Evolutionary conservation across 495 filamentous ascomycete species (phyloP), one percentile per base, ranked within the genome.

Genomic region (Xylaria cubensis): DNA sequence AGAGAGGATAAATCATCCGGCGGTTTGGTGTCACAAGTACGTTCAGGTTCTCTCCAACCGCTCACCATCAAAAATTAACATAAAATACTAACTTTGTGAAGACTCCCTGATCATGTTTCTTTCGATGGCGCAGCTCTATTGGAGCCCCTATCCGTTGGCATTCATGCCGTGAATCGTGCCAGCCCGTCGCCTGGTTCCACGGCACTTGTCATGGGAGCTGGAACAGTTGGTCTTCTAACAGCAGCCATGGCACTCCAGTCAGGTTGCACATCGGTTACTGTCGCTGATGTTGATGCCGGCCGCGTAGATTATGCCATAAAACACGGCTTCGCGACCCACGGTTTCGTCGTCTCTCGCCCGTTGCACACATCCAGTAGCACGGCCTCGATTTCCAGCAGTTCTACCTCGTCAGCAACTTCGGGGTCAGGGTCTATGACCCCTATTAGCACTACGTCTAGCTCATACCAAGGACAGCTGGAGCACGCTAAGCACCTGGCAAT

Each of bases 1-100:
- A 83, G 92, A 94, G 73, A 86, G 88, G 64, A 94, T 97, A 72
- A 97, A 97, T 81, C 94, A 97, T 81, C 94, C 93, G 0, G 93
- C 93, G 12, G 83, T 80, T 46, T 93, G 91, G 90, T 92, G 90
- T 77, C 89, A 93, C 74, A 90, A 89, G 89, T 90, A 80, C 74
- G 85, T 79, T n/a, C 32, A 39, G 21, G 9, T 4, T 24, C 9
- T 21, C 12, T 21, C 12, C 15, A 44, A 36, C 21, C 8, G 7
- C 4, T 9, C 13, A 19, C 32, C 12, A 24, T 32, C 24, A 26
- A 12, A 26, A 12, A 80, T 69, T 80, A 65, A 79, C 34, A 74
- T 82, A 74, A 77, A 71, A 59, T 76, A 84, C 71, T 66, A 17
- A 66, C 29, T 9, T 36, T 39, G 46, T 26, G 26, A 53, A 90